Evolutionary conservation across 805 yeast species (phyloP), one percentile per base, ranked within the genome.

Genomic region (Yarrowia keelungensis): DNA sequence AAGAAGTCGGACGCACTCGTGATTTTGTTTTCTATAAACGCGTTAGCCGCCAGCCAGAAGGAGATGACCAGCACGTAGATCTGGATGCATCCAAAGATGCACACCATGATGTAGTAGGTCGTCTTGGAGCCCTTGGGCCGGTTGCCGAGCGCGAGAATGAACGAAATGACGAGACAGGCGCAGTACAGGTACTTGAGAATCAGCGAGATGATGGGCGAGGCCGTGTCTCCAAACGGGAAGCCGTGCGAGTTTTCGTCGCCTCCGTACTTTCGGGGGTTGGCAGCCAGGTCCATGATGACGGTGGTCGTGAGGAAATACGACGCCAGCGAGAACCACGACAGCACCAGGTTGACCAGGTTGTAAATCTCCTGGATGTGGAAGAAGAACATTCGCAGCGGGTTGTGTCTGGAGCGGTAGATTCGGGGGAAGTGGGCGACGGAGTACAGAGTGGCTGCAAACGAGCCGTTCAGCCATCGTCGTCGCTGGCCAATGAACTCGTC

Each of bases 391-490:
- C 90, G 81, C 43, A 81, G 76, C 14, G 80, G 58, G 43, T 85
- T 83, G 76, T 87, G 90, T 15, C 84, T 79, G 8, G 88, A 83
- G n/a, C 78, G 70, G 82, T 87, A 87, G 46, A 69, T 66, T 36
- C 58, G 69, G 16, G 69, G 50, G 67, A 69, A 69, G 35, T 69
- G 69, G 43, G 50, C 58, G 19, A 67, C 69, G 16, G 70, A 69
- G 26, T 67, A 69, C 8, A 69, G 56, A 8, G 61, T 41, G 12
- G 68, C 61, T 5, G 68, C 68, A 74, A 87, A 87, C 1, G 90
- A 86, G 54, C 90, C 90, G 74, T 87, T 87, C 69, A 87, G 80
- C 90, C 90, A 87, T 73, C 90, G 81, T 75, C 90, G 82, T 71
- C 90, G 82, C 76, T 87, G 90, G 46, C 86, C 81, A 59, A 87